Base-by-base conservation (phyloP, 2,329 filamentous ascomycete species). In the Cryphonectria nitschkei region DNA sequence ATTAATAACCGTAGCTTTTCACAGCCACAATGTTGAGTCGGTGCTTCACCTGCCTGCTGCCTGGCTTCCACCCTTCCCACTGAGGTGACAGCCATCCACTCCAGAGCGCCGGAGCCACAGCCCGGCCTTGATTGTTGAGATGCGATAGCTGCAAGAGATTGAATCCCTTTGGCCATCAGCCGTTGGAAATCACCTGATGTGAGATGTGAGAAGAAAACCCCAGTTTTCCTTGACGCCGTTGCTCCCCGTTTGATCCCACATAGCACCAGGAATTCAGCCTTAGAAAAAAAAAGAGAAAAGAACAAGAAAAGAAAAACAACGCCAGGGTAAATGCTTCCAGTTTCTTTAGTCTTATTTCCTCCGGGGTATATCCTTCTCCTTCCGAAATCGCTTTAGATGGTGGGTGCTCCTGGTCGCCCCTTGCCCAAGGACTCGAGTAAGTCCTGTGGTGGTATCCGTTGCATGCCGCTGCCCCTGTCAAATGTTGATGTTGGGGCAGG, bases 401-500 rank as follows among this genome's bases (percentile, higher is more conserved):
- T 84, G 41, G 87, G 87, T 43, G 82, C 84, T 22, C 84, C 85
- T 19, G 83, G 77, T 71, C 83, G 81, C 43, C 82, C 82, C 72
- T 84, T 84, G 61, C 83, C 82, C 22, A 90, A 78, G 26, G 84
- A 86, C 75, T 88, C 84, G 9, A 90, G 80, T 52, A 90, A 83
- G 78, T 91, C 87, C 67, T 86, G 84, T 3, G 89, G 89, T 16
- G 89, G 89, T 72, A 91, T 85, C 73, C 88, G 82, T 74, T 85
- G 83, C 74, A 90, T 87, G 67, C 87, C 87, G 73, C 83, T 87
- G 68, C 85, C 85, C 56, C 87, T 84, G 76, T 90, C 89, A 74
- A 86, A 88, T 84, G 88, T 88, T 50, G 84, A 88, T 26, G 90
- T 92, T 5, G 91, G 90, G 50, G 93, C 93, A n/a, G 91, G 93